Base-by-base conservation (phyloP, 2,329 filamentous ascomycete species). In the Hypoxylon sp. region DNA sequence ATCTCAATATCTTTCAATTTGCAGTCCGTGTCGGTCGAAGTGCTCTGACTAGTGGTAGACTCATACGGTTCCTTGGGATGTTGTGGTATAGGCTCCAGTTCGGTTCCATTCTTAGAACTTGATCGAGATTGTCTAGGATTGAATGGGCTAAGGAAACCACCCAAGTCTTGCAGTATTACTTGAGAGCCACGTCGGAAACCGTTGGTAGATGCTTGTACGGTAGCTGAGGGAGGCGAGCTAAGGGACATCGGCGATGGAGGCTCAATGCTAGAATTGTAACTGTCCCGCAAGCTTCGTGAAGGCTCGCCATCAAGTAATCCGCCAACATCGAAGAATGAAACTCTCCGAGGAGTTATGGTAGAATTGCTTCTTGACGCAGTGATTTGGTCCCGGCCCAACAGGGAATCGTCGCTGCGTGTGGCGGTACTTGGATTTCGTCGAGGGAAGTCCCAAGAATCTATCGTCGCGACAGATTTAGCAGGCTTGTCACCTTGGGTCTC, bases 241-340 rank as follows among this genome's bases (percentile, higher is more conserved):
- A 29, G 57, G 8, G 67, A 58, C 62, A 76, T 78, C 1, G 80
- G 75, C 10, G 80, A 76, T 15, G 77, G 72, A 1, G 82, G 80
- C 32, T 82, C 83, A 31, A 80, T 69, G 50, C 79, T 81, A 4
- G 83, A 85, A 21, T 79, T 78, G 62, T 77, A 78, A 68, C 84
- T 86, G 31, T 81, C 80, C 10, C 81, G 79, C 44, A 80, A 76
- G 52, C 79, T 76, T 68, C 67, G 63, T 56, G 72, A 37, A 77
- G 80, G 70, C 42, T 85, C 85, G 17, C 84, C 84, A 4, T 91
- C 88, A 0, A 97, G 82, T 0, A 97, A 81, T 0, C 92, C 93
- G 21, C 93, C 93, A 0, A 94, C 91, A 72, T 97, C 94, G 74
- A 95, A 94, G 78, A 97, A 95, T 0, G 92, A 93, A 3, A 96